These are phyloP conservation scores for Aciculoconidium aculeatum DNA, from an alignment of 805 yeast species.

Conservation along the genomic window DNA sequence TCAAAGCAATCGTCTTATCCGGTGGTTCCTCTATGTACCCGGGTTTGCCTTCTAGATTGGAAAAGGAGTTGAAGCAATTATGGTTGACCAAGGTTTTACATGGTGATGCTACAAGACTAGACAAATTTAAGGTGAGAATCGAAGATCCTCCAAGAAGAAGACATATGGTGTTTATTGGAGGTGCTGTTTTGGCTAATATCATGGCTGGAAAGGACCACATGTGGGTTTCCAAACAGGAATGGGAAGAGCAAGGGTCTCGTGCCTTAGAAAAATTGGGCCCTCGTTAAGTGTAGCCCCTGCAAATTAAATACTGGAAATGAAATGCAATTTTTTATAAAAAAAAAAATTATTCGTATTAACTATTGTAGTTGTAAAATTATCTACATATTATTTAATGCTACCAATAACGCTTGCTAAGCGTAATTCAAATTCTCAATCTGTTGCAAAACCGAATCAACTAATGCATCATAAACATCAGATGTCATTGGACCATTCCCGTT, in stretches of 20 bases:
- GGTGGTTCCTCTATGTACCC: slow-evolving; percentile 99
- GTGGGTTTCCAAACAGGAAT: slow-evolving; percentile 95
- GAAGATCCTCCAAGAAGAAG: slow-evolving; percentile 99
- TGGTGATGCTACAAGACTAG: slow-evolving; percentile 80
- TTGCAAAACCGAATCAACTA: slow-evolving; percentile 50
- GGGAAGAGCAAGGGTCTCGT: slow-evolving; percentile 95
- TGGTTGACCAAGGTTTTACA: slow-evolving; percentile 88
- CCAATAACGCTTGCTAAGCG: slow-evolving; percentile 17
- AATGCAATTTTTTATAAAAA: too few species aligned
- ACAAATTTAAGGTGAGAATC: slow-evolving; percentile 89
- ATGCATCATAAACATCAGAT: slow-evolving; percentile 35
- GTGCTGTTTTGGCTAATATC: slow-evolving; percentile 94
- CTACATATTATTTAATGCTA: neutral
- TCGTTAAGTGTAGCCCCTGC: slow-evolving; percentile 41
- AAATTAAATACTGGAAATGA: slow-evolving; percentile 1
- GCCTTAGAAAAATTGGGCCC: slow-evolving; percentile 88
- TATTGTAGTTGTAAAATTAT: neutral
- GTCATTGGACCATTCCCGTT: slow-evolving; percentile 33
- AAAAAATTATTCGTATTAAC: neutral
- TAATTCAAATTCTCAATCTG: slow-evolving; percentile 37
- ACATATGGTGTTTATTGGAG: slow-evolving; percentile 98
- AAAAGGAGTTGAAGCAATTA: slow-evolving; percentile 91
- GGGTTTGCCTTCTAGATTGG: slow-evolving; percentile 91
- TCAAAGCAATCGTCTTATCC: slow-evolving; percentile 86
- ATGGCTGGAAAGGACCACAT: slow-evolving; percentile 98